A percentile compares a stretch with the other conserved stretches of the same genome.
These are phyloP conservation scores for Fraxinus anomala DNA, from an alignment of 257 asterid genomes.

Conservation along the genomic window DNA sequence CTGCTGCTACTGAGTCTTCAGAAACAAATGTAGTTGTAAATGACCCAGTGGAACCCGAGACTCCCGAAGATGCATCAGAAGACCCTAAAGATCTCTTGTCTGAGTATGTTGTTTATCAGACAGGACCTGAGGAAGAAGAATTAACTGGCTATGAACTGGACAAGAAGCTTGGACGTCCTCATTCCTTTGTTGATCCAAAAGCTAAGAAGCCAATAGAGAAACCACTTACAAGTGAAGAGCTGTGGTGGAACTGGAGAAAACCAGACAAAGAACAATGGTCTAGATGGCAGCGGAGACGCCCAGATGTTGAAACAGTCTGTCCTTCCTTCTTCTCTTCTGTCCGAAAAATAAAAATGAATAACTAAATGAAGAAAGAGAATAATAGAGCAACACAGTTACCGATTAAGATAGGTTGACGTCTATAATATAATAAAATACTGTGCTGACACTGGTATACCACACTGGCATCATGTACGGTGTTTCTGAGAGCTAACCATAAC, in stretches of 20 bases:
- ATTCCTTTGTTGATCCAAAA: slow-evolving; percentile 80
- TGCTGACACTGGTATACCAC: not conserved
- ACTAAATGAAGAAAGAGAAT: slow-evolving; percentile 5
- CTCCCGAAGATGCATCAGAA: slow-evolving; percentile 48
- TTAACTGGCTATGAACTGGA: slow-evolving; percentile 71
- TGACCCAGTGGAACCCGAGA: slow-evolving; percentile 49
- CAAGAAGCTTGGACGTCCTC: slow-evolving; percentile 77
- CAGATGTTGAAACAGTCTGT: slow-evolving; percentile 90
- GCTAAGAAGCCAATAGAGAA: slow-evolving; percentile 62
- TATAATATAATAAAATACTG: not conserved
- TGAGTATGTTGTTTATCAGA: slow-evolving; percentile 72
- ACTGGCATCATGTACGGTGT: not conserved
- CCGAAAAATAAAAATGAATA: not conserved
- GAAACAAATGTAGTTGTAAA: slow-evolving; percentile 35
- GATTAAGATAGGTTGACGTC: not conserved
- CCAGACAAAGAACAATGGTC: slow-evolving; percentile 94
- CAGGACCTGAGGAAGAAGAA: slow-evolving; percentile 53
- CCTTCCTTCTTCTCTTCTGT: slow-evolving; percentile 23
- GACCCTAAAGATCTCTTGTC: slow-evolving; percentile 49
- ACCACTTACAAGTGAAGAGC: slow-evolving; percentile 78
- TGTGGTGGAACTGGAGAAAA: slow-evolving; percentile 99
- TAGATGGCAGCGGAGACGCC: slow-evolving; percentile 94
- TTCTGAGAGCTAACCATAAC: not conserved
- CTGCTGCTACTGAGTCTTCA: slow-evolving; percentile 45
- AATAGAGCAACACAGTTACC: not conserved